Conservation (phyloP, 257 asterid genomes). For the Nicotiana tomentosiformis region DNA sequence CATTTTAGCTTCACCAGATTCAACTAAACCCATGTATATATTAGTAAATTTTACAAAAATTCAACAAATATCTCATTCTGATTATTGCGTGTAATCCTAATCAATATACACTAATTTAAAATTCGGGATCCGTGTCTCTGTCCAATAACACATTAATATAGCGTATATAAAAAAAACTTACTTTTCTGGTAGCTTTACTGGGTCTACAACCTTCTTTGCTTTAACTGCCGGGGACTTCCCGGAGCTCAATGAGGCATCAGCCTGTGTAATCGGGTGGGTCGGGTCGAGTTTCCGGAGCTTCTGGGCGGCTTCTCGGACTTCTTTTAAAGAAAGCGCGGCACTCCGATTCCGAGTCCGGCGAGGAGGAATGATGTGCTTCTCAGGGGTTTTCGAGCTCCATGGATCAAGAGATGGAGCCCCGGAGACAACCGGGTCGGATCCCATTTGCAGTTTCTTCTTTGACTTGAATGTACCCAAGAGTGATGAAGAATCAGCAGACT, state of each 20-base stretch:
- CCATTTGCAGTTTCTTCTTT: slow-evolving; percentile 31
- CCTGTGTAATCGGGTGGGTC: not conserved
- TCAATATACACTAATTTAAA: too few relatives aligned
- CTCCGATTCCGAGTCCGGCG: slow-evolving; percentile 42
- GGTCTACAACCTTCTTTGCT: slow-evolving; percentile 22
- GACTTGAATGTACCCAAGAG: slow-evolving; percentile 32
- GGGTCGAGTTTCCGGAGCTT: slow-evolving; percentile 39
- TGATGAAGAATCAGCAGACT: slow-evolving; percentile 23
- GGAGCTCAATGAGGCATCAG: not conserved
- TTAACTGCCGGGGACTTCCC: slow-evolving; percentile 18
- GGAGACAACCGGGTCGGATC: not conserved
- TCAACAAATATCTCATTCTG: too few relatives aligned
- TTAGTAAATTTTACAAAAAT: too few relatives aligned
- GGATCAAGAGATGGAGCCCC: slow-evolving; percentile 26
- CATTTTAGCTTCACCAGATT: too few relatives aligned
- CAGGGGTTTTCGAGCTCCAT: slow-evolving; percentile 58
- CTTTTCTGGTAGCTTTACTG: not conserved
- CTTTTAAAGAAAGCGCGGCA: slow-evolving; percentile 50
- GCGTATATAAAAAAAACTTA: not conserved
- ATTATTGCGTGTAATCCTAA: too few relatives aligned
- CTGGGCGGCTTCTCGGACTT: slow-evolving; percentile 52
- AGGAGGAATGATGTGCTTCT: slow-evolving; percentile 44
- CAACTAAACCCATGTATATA: too few relatives aligned
- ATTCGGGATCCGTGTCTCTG: not conserved
- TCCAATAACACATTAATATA: not conserved